Evolutionary conservation across 495 filamentous ascomycete species (phyloP), one percentile per base, ranked within the genome.

Genomic region (Xylaria curta): DNA sequence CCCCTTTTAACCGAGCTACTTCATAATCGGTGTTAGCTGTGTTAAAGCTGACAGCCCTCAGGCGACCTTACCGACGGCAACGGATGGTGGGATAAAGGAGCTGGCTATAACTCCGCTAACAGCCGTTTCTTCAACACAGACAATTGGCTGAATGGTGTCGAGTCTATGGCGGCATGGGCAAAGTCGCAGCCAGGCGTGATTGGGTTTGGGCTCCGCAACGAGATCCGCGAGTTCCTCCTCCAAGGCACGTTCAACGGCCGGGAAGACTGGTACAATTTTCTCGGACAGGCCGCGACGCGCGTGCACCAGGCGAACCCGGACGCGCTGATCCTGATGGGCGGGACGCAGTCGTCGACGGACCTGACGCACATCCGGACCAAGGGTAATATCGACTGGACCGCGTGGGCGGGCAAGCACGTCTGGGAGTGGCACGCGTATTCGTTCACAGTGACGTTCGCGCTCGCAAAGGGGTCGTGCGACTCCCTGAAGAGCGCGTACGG

Each of bases 371-470:
- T 85, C 38, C 78, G 81, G 4, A 56, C 61, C 26, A 71, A 73
- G 51, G 44, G 53, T 38, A 77, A 76, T 53, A 79, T 86, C 58
- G 84, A 85, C 74, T 82, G 80, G 53, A 70, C 63, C 36, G 79
- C 73, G 19, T 86, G 82, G 81, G 49, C 59, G 51, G 79, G 78
- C 36, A 86, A 87, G 73, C 79, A 82, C 51, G 85, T 87, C 2
- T 87, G 84, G 84, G 85, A 87, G 76, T 84, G 82, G 79, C 84
- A 87, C 76, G 82, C 83, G 40, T 86, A 87, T 77, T 76, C 74
- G 53, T 86, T 84, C 74, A 85, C 82, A n/a, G 81, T 85, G 0
- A 85, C 79, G 1, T 83, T 80, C 70, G 79, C 79, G 17, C 74
- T 81, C 42, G 69, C 76, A 13, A 78, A 81, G 66, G 73, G 72